These are phyloP conservation scores for Tetratostichococcus sp. DNA, from an alignment of 139 green algal species.

Conservation along the genomic window DNA sequence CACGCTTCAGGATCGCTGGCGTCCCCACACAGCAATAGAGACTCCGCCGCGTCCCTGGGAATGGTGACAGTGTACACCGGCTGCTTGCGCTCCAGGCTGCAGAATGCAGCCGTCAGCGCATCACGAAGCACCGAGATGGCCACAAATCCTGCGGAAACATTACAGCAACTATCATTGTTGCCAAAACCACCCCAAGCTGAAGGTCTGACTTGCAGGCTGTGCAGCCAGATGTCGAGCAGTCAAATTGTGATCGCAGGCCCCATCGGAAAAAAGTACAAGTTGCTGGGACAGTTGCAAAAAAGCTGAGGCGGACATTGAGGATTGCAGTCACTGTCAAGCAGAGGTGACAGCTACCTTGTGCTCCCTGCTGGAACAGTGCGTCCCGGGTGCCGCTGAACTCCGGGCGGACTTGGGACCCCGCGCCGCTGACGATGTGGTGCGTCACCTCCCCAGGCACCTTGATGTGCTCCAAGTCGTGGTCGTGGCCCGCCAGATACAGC, in stretches of 20 bases:
- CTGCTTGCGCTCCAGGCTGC: neutral
- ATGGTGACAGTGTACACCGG: neutral
- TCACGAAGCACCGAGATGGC: neutral
- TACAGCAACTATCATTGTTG: no score
- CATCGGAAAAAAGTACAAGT: no score
- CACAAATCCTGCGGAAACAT: neutral
- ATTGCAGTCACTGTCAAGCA: no score
- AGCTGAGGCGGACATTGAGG: no score
- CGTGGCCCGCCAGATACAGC: slow-evolving; percentile 2
- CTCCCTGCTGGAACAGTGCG: slow-evolving; percentile 5
- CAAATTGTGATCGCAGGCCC: no score
- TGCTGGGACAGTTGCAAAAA: no score
- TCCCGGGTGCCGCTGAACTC: neutral
- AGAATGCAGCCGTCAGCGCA: neutral
- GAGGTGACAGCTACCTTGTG: neutral
- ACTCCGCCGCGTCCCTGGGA: no score
- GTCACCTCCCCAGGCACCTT: neutral
- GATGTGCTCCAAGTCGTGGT: slow-evolving; percentile 9
- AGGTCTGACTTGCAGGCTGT: no score
- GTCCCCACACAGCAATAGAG: no score
- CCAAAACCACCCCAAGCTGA: no score
- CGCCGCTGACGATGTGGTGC: neutral
- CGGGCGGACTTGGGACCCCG: neutral
- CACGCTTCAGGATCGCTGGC: no score
- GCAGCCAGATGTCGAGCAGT: no score